Conservation (phyloP, 225 moss, liverwort and hornwort genomes). For the Polytrichum commune region DNA sequence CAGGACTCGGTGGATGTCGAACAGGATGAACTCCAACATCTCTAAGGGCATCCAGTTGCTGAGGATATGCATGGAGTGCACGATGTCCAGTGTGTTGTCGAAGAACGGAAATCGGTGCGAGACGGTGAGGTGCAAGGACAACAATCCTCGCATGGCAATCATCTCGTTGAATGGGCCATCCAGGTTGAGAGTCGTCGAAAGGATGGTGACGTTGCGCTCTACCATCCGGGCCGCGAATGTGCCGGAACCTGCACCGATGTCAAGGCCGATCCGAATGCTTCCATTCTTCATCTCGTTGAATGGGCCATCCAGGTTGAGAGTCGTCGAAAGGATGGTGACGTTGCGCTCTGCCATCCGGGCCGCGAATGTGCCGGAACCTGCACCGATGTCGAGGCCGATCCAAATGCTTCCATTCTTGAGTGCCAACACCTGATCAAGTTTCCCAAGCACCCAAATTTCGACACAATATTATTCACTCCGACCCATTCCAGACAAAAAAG, state of each 20-base stretch:
- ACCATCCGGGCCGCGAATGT: constrained; percentile 53
- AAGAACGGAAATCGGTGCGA: constrained; percentile 56
- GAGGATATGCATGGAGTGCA: constrained; percentile 61
- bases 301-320: constrained; percentile 42
- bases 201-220: constrained; percentile 42
- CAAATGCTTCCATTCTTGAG: constrained; percentile 35
- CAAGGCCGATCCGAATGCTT: constrained; percentile 48
- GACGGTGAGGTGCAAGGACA: constrained; percentile 50
- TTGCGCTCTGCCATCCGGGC: constrained; percentile 47
- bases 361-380: constrained; percentile 49
- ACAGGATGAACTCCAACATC: constrained; percentile 49
- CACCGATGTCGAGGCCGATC: constrained; percentile 54
- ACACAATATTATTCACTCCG: no score
- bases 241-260: constrained; percentile 53
- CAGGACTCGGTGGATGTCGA: constrained; percentile 52
- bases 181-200: constrained; percentile 50
- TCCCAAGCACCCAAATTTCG: no score
- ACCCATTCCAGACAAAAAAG: no score
- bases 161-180: constrained; percentile 60
- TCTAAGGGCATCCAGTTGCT: constrained; percentile 60
- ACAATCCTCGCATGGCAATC: constrained; percentile 39
- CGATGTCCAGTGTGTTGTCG: constrained; percentile 53
- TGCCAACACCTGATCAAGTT: constrained; percentile 6
- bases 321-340: constrained; percentile 51
- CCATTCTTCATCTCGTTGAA: constrained; percentile 45